These are phyloP conservation scores for Meyerozyma sp. DNA, from an alignment of 1,139 yeast genomes.

Conservation along the genomic window DNA sequence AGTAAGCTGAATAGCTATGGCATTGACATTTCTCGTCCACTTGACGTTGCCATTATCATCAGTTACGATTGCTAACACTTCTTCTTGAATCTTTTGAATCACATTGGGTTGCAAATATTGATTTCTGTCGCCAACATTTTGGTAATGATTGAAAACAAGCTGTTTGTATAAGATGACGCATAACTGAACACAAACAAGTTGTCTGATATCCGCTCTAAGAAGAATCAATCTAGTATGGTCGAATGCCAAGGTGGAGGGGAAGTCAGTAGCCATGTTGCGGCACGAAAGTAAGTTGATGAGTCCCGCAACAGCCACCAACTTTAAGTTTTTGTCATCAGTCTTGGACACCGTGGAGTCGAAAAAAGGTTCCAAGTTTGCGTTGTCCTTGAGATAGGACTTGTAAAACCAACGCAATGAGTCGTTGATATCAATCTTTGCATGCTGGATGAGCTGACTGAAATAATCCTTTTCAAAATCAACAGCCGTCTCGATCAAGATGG, in stretches of 20 bases:
- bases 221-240: conserved; percentile 78
- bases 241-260: conserved; percentile 82
- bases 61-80: conserved; percentile 72
- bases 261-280: conserved; percentile 75
- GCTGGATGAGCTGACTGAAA: conserved; percentile 64
- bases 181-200: conserved; percentile 73
- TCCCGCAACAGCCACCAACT: conserved; percentile 40
- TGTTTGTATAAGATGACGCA: conserved; percentile 72
- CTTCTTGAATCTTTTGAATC: conserved; percentile 35
- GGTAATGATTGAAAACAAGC: conserved; percentile 41
- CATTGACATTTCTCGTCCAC: conserved; percentile 81
- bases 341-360: conserved; percentile 3
- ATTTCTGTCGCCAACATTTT: conserved; percentile 6
- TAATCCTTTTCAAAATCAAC: conserved; percentile 90
- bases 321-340: conserved; percentile 17
- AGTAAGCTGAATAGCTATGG: conserved; percentile 68
- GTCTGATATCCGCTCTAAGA: conserved; percentile 80
- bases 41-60: conserved; percentile 84
- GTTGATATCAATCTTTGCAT: conserved; percentile 59
- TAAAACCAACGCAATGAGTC: conserved; percentile 73
- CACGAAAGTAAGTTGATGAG: conserved; percentile 65
- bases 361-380: neutral
- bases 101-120: conserved; percentile 4
- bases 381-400: conserved; percentile 27
- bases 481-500: conserved; percentile 81